phyloP scores from a whole-genome alignment of 441 rosid species.

The Brassica balearica region DNA sequence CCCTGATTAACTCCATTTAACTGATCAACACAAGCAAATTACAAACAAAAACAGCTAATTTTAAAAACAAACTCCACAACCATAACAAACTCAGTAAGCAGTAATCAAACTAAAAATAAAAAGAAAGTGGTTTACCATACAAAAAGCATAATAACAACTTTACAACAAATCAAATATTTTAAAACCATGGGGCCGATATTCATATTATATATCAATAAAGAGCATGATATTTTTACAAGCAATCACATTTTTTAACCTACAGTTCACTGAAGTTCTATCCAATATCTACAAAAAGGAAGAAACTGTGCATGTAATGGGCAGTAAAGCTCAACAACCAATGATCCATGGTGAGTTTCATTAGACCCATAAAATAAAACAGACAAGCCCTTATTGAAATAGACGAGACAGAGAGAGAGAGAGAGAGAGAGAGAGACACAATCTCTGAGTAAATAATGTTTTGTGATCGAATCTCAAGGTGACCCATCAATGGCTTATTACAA shows the following conservation, averaged over 20 bases:
- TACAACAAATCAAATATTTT: constrained; percentile 2
- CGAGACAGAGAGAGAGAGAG: constrained; percentile 10
- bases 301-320: constrained; percentile 17
- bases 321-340: constrained; percentile 17
- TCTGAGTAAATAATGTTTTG: constrained; percentile 20
- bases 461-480: constrained; percentile 47
- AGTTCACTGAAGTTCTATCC: neutral
- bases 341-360: constrained; percentile 25
- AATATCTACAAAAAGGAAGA: constrained; percentile 10
- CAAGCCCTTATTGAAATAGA: constrained; percentile 21
- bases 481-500: constrained; percentile 33
- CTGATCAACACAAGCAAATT: constrained; percentile 12
- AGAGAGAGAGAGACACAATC: constrained; percentile 34
- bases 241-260: neutral
- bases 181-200: too few species aligned
- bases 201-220: neutral
- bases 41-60: too few species aligned
- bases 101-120: neutral
- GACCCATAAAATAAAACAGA: constrained; percentile 10
- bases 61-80: neutral
- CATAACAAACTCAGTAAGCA: constrained; percentile 18
- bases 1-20: constrained; percentile 55
- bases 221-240: constrained; percentile 25
- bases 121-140: neutral
- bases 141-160: constrained; percentile 11